These are phyloP conservation scores for Auricularia sp. DNA, from an alignment of 768 basidiomycete genomes.

Conservation along the genomic window DNA sequence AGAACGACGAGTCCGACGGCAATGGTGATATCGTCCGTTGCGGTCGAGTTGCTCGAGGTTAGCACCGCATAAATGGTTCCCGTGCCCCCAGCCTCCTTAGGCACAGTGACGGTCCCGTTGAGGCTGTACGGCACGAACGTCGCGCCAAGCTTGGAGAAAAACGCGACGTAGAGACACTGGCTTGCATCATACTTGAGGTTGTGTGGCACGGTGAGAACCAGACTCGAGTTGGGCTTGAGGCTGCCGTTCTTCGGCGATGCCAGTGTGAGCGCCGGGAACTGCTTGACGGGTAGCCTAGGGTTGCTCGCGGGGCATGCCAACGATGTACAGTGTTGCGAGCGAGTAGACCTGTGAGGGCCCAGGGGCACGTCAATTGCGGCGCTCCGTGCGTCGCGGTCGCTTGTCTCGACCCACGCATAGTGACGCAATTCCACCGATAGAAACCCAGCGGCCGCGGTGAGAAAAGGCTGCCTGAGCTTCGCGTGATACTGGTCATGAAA, in stretches of 20 bases:
- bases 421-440: constrained; percentile 47
- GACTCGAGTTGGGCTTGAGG: constrained; percentile 21
- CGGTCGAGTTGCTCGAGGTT: constrained; percentile 20
- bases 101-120: constrained; percentile 15
- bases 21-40: constrained; percentile 30
- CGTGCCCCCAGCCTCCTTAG: constrained; percentile 16
- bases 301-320: constrained; percentile 38
- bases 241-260: constrained; percentile 15
- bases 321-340: constrained; percentile 36
- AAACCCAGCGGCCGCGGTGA: constrained; percentile 50
- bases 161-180: constrained; percentile 20
- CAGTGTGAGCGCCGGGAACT: constrained; percentile 35
- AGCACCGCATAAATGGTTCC: constrained; percentile 31
- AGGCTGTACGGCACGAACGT: constrained; percentile 22
- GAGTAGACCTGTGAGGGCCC: constrained; percentile 33
- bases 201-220: constrained; percentile 18
- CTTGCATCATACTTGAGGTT: constrained; percentile 11
- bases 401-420: constrained; percentile 37
- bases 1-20: constrained; percentile 12
- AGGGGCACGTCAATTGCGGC: constrained; percentile 32
- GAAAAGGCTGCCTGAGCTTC: constrained; percentile 1
- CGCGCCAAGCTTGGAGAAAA: constrained; percentile 28
- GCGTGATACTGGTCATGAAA: too few species aligned
- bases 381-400: constrained; percentile 37
- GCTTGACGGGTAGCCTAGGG: constrained; percentile 37